These are phyloP conservation scores for Claviceps africana DNA, from an alignment of 2,329 filamentous ascomycete species.

Conservation along the genomic window DNA sequence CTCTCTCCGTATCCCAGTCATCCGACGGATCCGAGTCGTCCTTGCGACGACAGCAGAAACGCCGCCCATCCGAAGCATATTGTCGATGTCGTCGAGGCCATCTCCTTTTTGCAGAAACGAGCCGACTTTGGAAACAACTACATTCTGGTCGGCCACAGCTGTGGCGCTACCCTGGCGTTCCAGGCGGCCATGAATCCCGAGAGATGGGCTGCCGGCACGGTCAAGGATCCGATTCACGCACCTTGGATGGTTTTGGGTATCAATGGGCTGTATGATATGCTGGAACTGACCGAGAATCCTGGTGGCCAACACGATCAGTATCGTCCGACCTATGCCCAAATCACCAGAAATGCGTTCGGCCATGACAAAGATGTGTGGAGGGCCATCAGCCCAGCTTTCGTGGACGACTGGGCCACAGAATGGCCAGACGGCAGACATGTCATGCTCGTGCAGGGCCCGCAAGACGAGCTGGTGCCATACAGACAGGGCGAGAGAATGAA, in stretches of 20 bases:
- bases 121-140: conserved; percentile 30
- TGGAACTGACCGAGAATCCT: conserved; percentile 12
- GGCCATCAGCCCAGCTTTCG: conserved; percentile 23
- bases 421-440: conserved; percentile 7
- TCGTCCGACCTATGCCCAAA: conserved; percentile 23
- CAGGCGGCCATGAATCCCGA: conserved; percentile 24
- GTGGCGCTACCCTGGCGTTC: conserved; percentile 39
- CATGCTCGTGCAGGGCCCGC: conserved; percentile 6
- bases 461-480: conserved; percentile 6
- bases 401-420: conserved; percentile 3
- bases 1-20: conserved; percentile 6
- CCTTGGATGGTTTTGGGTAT: conserved; percentile 29
- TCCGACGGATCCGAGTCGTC: conserved; percentile 2
- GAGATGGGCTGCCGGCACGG: conserved; percentile 5
- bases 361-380: conserved; percentile 23
- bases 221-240: conserved; percentile 5
- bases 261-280: conserved; percentile 39
- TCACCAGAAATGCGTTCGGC: conserved; percentile 34
- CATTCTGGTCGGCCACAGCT: conserved; percentile 41
- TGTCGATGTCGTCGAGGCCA: conserved; percentile 32
- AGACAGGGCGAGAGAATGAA: conserved; percentile 6
- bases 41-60: conserved; percentile 16
- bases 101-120: conserved; percentile 28
- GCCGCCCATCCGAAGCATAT: conserved; percentile 41
- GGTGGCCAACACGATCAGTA: conserved; percentile 20